Evolutionary conservation across 345 rosid genomes (phyloP), one percentile per base, ranked within the genome.

Genomic region (Carallia pectinifolia): DNA sequence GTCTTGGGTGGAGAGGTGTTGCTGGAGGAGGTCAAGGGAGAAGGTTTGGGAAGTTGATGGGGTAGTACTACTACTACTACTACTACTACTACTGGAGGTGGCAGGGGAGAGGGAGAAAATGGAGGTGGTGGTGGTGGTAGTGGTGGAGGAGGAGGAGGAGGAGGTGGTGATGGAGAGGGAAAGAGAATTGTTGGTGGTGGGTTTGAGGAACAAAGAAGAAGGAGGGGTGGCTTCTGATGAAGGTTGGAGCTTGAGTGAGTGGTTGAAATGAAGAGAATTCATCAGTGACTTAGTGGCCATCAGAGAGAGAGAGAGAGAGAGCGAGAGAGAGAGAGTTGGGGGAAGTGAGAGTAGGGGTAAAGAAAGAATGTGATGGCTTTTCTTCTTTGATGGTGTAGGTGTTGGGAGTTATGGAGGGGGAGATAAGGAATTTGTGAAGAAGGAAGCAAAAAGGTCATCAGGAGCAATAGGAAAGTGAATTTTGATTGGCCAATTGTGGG

Each of bases 401-500:
- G 60, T 30, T 16, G 37, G 15, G 69, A 73, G 54, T 13, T 48
- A 56, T 55, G 68, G 38, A 36, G 10, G 31, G 66, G 48, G 39
- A 62, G 69, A 72, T 77, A 70, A 69, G 79, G 78, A 69, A 50
- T 4, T 37, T 63, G 73, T 58, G 69, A 73, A 33, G 33, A 55
- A 17, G 50, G 76, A 69, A 62, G 75, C 65, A 64, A 70, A 72
- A 55, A 23, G 70, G 68, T 65, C 76, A 75, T 87, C 83, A 65
- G 52, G 68, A 74, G 74, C 8, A 79, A 69, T 81, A 38, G 75
- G 58, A 71, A 58, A 81, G 68, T 71, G 82, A 76, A 40, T 73
- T 85, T 70, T 89, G 84, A 93, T 93, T 90, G 98, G 98, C 48
- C 58, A 72, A 62, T 66, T 38, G 58, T 38, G 92, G 91, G 76